These are phyloP conservation scores for Vickermania ingenoplastis DNA, from an alignment of 208 protist species.

Conservation along the genomic window DNA sequence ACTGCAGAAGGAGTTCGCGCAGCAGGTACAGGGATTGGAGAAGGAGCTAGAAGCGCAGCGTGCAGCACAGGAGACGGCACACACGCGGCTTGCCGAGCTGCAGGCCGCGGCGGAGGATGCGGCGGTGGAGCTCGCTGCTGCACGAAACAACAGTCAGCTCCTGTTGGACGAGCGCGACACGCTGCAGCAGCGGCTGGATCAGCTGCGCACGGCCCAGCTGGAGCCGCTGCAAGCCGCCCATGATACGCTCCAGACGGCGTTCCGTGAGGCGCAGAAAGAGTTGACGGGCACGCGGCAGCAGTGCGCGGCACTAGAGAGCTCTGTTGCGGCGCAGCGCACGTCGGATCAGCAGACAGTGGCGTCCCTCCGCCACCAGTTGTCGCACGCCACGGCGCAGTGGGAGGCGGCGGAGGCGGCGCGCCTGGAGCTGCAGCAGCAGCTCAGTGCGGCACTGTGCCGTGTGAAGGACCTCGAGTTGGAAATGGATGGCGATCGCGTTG, in stretches of 20 bases:
- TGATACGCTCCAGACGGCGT: slow-evolving; percentile 7
- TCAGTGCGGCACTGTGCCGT: slow-evolving; percentile 30
- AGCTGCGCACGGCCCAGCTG: neutral
- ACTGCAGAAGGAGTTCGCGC: slow-evolving; percentile 8
- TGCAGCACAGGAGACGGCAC: neutral
- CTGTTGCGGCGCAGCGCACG: slow-evolving; percentile 4
- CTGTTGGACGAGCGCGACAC: neutral
- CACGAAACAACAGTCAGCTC: no score
- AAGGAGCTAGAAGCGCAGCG: neutral
- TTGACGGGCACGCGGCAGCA: neutral
- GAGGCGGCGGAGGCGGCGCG: slow-evolving; percentile 28
- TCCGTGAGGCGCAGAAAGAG: neutral
- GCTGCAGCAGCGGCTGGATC: neutral
- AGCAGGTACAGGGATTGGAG: slow-evolving; percentile 7
- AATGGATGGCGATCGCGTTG: slow-evolving; percentile 19
- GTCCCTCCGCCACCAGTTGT: slow-evolving; percentile 12
- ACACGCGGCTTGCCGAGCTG: neutral
- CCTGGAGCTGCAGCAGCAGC: slow-evolving; percentile 40
- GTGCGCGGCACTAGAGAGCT: neutral
- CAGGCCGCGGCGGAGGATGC: slow-evolving; percentile 5
- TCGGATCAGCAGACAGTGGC: slow-evolving; percentile 18
- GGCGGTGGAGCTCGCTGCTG: slow-evolving; percentile 6
- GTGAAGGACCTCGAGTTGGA: slow-evolving; percentile 25
- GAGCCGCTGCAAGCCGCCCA: neutral
- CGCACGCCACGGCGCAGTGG: slow-evolving; percentile 29